These are phyloP conservation scores for Raphanus hybrid DNA, from an alignment of 441 rosid genomes.

Conservation along the genomic window DNA sequence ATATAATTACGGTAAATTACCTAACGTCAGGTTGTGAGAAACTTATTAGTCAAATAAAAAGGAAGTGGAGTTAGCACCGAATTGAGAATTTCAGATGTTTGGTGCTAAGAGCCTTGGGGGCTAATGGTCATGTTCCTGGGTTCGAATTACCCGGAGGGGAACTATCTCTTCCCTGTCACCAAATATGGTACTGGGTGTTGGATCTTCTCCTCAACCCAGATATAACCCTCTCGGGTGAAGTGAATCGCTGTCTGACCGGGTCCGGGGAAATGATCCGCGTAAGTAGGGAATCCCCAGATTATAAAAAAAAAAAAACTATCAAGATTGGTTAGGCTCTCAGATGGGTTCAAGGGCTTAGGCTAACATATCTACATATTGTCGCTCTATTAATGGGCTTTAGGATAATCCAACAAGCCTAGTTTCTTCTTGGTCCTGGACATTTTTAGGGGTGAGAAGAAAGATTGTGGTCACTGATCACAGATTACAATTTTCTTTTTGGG, in stretches of 20 bases:
- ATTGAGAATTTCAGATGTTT: not conserved
- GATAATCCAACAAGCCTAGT: conserved; percentile 5
- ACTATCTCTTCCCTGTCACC: too few species aligned
- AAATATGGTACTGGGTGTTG: too few species aligned
- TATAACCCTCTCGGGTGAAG: too few species aligned
- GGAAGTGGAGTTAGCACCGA: not conserved
- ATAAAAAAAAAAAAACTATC: not conserved
- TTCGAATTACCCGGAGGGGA: too few species aligned
- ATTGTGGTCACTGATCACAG: not conserved
- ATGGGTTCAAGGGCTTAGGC: conserved; percentile 3
- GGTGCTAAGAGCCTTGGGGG: not conserved
- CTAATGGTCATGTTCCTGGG: too few species aligned
- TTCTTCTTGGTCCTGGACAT: not conserved
- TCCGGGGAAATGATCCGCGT: too few species aligned
- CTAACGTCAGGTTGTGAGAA: not conserved
- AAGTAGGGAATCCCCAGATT: too few species aligned
- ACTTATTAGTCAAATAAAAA: not conserved
- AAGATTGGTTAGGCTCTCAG: not conserved
- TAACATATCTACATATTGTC: conserved; percentile 13
- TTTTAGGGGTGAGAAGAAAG: not conserved
- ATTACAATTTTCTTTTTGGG: not conserved
- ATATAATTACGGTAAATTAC: not conserved
- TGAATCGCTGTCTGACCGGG: too few species aligned
- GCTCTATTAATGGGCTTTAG: conserved; percentile 12
- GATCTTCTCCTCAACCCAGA: too few species aligned